phyloP scores from a whole-genome alignment of 1,284 basidiomycete genomes.

The Ceratobasidium sp. region DNA sequence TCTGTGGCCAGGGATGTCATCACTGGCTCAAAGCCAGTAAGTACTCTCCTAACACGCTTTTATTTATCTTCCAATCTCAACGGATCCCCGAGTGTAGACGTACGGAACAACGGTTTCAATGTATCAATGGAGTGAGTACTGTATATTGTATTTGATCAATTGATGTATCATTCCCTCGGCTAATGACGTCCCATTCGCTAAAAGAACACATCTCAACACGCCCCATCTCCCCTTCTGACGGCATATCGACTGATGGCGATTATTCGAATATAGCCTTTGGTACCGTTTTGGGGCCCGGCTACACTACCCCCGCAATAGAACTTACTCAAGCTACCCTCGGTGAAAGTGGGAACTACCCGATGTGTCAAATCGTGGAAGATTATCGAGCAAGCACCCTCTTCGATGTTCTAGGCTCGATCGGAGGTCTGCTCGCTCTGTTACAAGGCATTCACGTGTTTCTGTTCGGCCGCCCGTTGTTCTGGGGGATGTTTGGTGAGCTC shows the following conservation, averaged over 20 bases:
- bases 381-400: background rate
- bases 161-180: no score
- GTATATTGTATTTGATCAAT: background rate
- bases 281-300: background rate
- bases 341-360: background rate
- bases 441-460: slow-evolving; percentile 7
- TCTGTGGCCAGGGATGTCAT: background rate
- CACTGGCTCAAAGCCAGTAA: slow-evolving; percentile 9
- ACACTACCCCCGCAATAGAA: background rate
- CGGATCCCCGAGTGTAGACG: background rate
- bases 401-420: slow-evolving; percentile 1
- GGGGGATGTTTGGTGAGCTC: slow-evolving; percentile 15
- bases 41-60: background rate
- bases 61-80: background rate
- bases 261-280: background rate
- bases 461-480: slow-evolving; percentile 13
- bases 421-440: slow-evolving; percentile 11
- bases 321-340: background rate
- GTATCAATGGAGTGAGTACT: slow-evolving; percentile 2
- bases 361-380: slow-evolving; percentile 10
- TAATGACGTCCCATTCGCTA: background rate
- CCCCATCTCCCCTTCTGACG: background rate
- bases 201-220: background rate
- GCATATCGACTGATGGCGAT: background rate
- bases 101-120: background rate